Evolutionary conservation across 371 early-diverging fungal species (phyloP).

Genomic region (Scutellospora calospora): DNA sequence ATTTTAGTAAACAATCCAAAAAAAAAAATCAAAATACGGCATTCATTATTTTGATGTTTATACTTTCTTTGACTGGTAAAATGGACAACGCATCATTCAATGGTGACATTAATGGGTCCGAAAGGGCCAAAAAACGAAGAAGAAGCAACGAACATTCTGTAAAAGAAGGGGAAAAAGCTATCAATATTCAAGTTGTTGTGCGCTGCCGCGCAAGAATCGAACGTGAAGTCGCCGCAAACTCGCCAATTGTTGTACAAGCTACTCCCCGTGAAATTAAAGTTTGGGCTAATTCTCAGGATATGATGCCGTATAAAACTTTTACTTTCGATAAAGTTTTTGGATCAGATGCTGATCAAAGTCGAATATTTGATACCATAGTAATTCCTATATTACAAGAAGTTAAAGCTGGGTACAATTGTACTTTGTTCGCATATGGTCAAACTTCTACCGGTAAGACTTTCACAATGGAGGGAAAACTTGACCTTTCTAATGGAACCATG

Average conservation of each 20-base stretch:
- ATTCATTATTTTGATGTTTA: no score
- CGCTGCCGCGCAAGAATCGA: slow-evolving; percentile 66
- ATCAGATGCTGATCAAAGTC: slow-evolving; percentile 80
- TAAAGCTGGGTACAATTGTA: slow-evolving; percentile 86
- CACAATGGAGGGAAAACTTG: slow-evolving; percentile 89
- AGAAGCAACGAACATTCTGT: slow-evolving; percentile 4
- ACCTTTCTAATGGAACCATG: slow-evolving; percentile 51
- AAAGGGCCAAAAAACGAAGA: slow-evolving; percentile 23
- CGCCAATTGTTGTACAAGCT: slow-evolving; percentile 47
- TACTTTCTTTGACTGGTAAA: neutral
- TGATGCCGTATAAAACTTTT: slow-evolving; percentile 69
- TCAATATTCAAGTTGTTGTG: slow-evolving; percentile 60
- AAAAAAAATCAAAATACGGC: no score
- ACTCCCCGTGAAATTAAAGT: slow-evolving; percentile 51
- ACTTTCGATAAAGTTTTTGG: slow-evolving; percentile 95
- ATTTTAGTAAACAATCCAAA: no score
- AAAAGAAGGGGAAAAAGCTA: slow-evolving; percentile 28
- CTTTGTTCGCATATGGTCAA: slow-evolving; percentile 96
- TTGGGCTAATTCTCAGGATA: slow-evolving; percentile 46
- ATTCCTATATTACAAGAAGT: slow-evolving; percentile 88
- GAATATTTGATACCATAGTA: slow-evolving; percentile 86
- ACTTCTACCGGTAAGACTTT: slow-evolving; percentile 94
- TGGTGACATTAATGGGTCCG: neutral
- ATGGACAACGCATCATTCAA: slow-evolving; percentile 11
- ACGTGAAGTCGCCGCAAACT: slow-evolving; percentile 49